phyloP scores from a whole-genome alignment of 164 flowering plant genomes.

The Chimonanthus praecox region DNA sequence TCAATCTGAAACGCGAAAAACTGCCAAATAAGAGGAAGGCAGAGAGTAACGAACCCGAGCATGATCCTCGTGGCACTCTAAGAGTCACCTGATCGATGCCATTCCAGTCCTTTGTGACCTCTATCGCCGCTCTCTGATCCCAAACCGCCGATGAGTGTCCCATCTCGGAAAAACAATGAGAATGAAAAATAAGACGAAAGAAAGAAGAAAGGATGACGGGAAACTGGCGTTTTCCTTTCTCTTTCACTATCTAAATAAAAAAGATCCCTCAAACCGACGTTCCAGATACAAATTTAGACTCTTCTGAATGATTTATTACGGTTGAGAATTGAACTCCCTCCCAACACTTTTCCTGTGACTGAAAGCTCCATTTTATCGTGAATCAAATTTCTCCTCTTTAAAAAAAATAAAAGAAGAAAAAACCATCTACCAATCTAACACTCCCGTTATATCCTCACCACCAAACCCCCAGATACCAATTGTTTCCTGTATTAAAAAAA shows the following conservation, averaged over 20 bases:
- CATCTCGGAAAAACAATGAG: slow-evolving; percentile 33
- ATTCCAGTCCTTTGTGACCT: slow-evolving; percentile 74
- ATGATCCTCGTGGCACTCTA: slow-evolving; percentile 62
- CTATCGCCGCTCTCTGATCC: slow-evolving; percentile 60
- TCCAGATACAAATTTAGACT: background rate
- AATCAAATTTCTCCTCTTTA: background rate
- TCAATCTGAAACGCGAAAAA: background rate
- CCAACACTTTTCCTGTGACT: slow-evolving; percentile 23
- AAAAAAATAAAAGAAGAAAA: background rate
- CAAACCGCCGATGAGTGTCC: slow-evolving; percentile 72
- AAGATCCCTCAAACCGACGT: background rate
- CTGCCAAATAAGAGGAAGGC: background rate
- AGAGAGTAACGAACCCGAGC: slow-evolving; percentile 49
- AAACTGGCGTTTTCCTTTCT: background rate
- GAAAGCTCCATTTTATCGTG: slow-evolving; percentile 12
- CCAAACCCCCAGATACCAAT: background rate
- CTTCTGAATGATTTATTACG: background rate
- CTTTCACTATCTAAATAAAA: background rate
- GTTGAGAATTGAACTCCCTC: slow-evolving; percentile 16
- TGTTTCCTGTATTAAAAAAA: background rate
- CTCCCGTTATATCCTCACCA: slow-evolving; percentile 1
- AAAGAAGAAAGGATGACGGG: slow-evolving; percentile 1
- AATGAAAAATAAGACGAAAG: background rate
- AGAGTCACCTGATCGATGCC: slow-evolving; percentile 77
- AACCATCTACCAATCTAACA: slow-evolving; percentile 15